Conservation (phyloP, 1,284 basidiomycete genomes). For the Boletus hoseneyae region DNA sequence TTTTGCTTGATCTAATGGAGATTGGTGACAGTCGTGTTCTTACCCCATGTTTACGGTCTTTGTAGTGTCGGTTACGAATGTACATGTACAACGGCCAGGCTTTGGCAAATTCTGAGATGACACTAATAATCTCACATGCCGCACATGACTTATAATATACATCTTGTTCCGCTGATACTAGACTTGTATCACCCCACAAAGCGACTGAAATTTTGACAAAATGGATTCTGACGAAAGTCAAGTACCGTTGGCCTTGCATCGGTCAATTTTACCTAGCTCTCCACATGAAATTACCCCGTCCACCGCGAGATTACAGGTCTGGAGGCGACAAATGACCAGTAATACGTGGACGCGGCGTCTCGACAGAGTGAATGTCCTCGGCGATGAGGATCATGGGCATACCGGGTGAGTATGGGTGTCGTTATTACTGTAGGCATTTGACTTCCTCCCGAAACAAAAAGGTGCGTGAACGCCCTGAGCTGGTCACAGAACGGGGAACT, state of each 20-base stretch:
- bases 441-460: constrained; percentile 24
- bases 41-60: too few relatives aligned
- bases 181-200: too few relatives aligned
- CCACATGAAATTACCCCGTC: constrained; percentile 14
- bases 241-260: constrained; percentile 1
- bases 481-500: constrained; percentile 78
- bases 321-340: constrained; percentile 25
- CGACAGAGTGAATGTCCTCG: constrained; percentile 63
- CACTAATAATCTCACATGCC: too few relatives aligned
- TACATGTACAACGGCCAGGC: too few relatives aligned
- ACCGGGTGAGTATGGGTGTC: constrained; percentile 48
- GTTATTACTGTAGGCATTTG: not conserved
- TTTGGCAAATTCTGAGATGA: too few relatives aligned
- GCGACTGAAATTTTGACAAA: constrained; percentile 4
- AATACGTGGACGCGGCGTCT: constrained; percentile 31
- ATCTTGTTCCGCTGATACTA: not conserved
- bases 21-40: not conserved
- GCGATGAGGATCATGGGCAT: constrained; percentile 54
- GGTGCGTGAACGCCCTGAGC: constrained; percentile 83
- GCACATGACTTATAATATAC: not conserved
- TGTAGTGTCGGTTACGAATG: too few relatives aligned
- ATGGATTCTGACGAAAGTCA: constrained; percentile 13
- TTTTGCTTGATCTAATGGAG: constrained; percentile 16
- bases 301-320: constrained; percentile 26
- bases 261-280: constrained; percentile 2